Base-by-base conservation (phyloP, 164 flowering plant species). In the Sedum album region DNA sequence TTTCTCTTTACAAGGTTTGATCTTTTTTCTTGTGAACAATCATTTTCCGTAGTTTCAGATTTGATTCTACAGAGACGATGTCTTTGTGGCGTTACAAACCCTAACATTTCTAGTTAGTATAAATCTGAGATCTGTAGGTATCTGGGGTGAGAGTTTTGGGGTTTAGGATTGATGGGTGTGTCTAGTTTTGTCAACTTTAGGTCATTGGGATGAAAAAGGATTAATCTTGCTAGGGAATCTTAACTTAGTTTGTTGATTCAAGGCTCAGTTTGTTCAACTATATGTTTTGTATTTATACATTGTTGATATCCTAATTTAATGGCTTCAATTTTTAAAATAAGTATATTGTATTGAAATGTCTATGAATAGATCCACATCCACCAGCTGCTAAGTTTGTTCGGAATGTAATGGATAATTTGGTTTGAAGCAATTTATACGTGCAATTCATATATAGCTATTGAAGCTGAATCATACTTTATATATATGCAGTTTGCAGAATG, bases 401-500 rank as follows among this genome's bases (percentile, higher is more conserved):
- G 13, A 39, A 39, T 39, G 42, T 39, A 39, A 39, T 39, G 42
- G 5, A 39, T 8, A 39, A 39, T 8, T 39, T 46, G 51, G 13
- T 46, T 17, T 17, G 18, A 46, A 46, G 20, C 18, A 13, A 14
- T 46, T 46, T 46, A 18, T 46, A 46, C 20, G 18, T 46, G 21
- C 51, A 46, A 17, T 17, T 46, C 18, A 17, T 46, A 4, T 46
- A 5, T 46, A 0, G 18, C 18, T 46, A 20, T 13, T 14, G n/a
- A 18, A 14, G 18, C 4, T 46, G 21, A 20, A 7, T 49, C n/a
- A 49, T n/a, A 1, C 4, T 49, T 39, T 13, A 68, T 6, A 70
- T 63, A 26, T 61, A 68, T n/a, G n/a, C n/a, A n/a, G n/a, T n/a
- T n/a, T 79, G 72, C 80, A 85, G 91, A 80, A 91, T 91, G 97